Evolutionary conservation across 345 rosid species (phyloP).

Genomic region (Eucalyptus sideroxylon): DNA sequence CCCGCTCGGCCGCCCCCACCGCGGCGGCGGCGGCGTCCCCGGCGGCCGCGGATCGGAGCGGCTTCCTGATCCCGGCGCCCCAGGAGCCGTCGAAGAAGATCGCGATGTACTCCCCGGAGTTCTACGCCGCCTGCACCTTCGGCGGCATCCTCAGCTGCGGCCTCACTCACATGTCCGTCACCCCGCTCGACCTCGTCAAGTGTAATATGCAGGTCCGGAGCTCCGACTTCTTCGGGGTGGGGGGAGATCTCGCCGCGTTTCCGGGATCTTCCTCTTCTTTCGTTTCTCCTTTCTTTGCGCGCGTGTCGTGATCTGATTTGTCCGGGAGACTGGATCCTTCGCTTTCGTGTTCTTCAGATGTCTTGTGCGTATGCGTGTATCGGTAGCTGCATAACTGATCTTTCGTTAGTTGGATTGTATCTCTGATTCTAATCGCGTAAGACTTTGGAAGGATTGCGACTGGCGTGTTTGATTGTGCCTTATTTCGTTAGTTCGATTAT

Average conservation of each 20-base stretch:
- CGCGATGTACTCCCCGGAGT: conserved; percentile 69
- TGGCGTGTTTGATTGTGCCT: neutral
- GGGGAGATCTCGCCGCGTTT: neutral
- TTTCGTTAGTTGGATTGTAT: neutral
- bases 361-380: neutral
- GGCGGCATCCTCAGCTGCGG: conserved; percentile 80
- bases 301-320: neutral
- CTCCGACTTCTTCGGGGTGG: neutral
- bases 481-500: neutral
- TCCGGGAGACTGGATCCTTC: neutral
- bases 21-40: neutral
- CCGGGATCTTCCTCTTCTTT: neutral
- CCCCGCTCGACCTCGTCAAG: conserved; percentile 94
- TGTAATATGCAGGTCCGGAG: conserved; percentile 91
- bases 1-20: neutral
- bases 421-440: neutral
- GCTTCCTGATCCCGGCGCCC: conserved; percentile 45
- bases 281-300: neutral
- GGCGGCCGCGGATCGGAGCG: neutral
- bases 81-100: conserved; percentile 50
- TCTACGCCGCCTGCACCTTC: conserved; percentile 66
- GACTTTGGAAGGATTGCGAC: neutral
- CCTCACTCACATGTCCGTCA: conserved; percentile 73
- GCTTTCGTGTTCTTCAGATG: neutral
- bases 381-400: neutral